Conservation (phyloP, 228 moss, liverwort and hornwort species). For the Sphagnum magellanicum region DNA sequence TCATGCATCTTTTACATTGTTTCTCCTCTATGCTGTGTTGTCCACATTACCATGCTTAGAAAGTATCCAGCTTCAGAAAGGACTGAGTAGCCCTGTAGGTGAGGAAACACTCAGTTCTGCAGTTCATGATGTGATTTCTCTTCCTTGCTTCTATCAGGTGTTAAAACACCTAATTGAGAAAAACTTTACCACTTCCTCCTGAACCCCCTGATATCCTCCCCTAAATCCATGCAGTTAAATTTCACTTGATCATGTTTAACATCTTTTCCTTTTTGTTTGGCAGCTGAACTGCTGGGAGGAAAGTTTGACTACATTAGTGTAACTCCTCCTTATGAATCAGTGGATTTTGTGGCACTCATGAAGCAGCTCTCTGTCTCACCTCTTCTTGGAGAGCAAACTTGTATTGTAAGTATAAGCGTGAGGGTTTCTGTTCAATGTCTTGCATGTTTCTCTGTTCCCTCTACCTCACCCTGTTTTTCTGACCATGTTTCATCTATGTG, state of each 20-base stretch:
- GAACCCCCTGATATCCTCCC: no score
- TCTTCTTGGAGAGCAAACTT: conserved; percentile 56
- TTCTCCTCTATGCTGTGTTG: background rate
- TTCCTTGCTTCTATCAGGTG: no score
- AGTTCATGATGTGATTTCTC: no score
- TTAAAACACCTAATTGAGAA: no score
- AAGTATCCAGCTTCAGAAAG: background rate
- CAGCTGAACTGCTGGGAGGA: conserved; percentile 67
- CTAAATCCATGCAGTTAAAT: background rate
- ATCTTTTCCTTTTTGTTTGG: background rate
- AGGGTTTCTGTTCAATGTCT: background rate
- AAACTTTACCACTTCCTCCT: background rate
- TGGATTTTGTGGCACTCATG: conserved; percentile 64
- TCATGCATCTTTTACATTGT: background rate
- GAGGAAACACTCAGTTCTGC: no score
- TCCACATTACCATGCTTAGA: no score
- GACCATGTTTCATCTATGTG: background rate
- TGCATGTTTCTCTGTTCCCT: no score
- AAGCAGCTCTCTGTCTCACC: conserved; percentile 63
- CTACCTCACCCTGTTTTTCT: no score
- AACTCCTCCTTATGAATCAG: conserved; percentile 88
- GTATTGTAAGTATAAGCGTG: conserved; percentile 48
- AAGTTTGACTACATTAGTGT: conserved; percentile 86
- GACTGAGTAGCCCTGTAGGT: no score
- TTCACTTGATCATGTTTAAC: background rate